Evolutionary conservation across 495 filamentous ascomycete species (phyloP), one percentile per base, ranked within the genome.

Genomic region (Tuber calosporum): DNA sequence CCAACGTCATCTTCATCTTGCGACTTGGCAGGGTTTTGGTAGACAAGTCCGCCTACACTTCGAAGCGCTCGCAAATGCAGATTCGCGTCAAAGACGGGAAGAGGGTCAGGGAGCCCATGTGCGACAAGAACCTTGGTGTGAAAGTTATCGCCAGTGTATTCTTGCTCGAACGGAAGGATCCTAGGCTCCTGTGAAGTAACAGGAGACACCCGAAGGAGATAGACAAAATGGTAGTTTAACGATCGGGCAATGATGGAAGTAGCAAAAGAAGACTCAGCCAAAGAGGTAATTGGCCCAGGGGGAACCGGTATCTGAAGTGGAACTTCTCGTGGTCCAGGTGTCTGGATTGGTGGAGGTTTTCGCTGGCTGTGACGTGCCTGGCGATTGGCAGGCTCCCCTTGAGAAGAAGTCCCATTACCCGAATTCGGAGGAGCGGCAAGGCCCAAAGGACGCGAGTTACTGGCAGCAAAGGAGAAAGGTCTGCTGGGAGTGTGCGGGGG

Each of bases 171-270:
- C 11, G 53, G 53, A 62, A 62, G 53, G 11, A 62, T 62, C 5
- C 53, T 62, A 4, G 53, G 58, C 48, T 81, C 76, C 13, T 68
- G 74, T 1, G 58, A 66, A 30, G 58, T 62, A n/a, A 74, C 69
- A n/a, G 75, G 76, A 48, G 72, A 74, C 19, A 83, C 78, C 20
- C 80, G 78, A 22, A 83, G 69, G 20, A 83, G 75, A 68, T 83
- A 83, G 1, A 83, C 80, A 42, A 83, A 76, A 68, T 83, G 82
- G 66, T 82, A 83, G 43, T 77, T 69, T 17, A 83, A 73, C 11
- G 73, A 81, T 20, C 78, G 79, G 42, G 82, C 82, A 66, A 83
- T 83, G 40, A 83, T 80, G 17, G 82, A 83, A 66, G 81, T 80
- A 13, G 82, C 80, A 41, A 81, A 83, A 22, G 72, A 75, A 48